Base-by-base conservation (phyloP, 2,329 filamentous ascomycete genomes). In the Macroventuria anomochaeta region DNA sequence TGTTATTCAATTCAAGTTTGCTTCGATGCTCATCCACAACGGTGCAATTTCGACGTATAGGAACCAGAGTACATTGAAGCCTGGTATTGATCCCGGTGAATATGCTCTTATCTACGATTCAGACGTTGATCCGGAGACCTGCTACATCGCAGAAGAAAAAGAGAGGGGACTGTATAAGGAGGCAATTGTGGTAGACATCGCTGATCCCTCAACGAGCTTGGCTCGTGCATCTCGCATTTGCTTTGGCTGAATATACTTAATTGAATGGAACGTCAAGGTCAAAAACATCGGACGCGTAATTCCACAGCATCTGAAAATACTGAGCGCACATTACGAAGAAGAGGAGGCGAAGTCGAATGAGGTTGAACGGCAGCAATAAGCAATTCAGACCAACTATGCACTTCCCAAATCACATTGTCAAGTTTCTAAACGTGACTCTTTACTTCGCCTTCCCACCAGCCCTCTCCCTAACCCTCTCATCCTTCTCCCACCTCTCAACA, bases 191-290 rank as follows among this genome's bases (percentile, higher is more conserved):
- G 63, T 80, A n/a, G 31, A 61, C 2, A 68, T 69, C 0, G 53
- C 55, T 0, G 55, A 54, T n/a, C n/a, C 13, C 15, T 5, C 4
- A 7, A 17, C 13, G 3, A 17, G 5, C n/a, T 17, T 33, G 10
- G 36, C 0, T 48, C 55, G 2, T 52, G 72, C 15, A 13, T 33
- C 57, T n/a, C 34, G 59, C 5, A 60, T 62, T 3, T 57, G 46
- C 12, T 62, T 52, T n/a, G 73, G 67, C 5, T 77, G 77, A 13
- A 56, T 74, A 1, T 73, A 76, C 57, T 75, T 73, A 0, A 71
- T 79, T 12, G 73, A 80, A 48, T 72, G 77, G 47, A 78, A 79
- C 44, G 62, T 76, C 29, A 77, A 75, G 43, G 75, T 77, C 1
- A 72, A 74, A 15, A 65, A 75, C 1, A 57, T 79, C 5, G 77